These are phyloP conservation scores for Penicillium sp. DNA, from an alignment of 2,329 filamentous ascomycete species.

Conservation along the genomic window DNA sequence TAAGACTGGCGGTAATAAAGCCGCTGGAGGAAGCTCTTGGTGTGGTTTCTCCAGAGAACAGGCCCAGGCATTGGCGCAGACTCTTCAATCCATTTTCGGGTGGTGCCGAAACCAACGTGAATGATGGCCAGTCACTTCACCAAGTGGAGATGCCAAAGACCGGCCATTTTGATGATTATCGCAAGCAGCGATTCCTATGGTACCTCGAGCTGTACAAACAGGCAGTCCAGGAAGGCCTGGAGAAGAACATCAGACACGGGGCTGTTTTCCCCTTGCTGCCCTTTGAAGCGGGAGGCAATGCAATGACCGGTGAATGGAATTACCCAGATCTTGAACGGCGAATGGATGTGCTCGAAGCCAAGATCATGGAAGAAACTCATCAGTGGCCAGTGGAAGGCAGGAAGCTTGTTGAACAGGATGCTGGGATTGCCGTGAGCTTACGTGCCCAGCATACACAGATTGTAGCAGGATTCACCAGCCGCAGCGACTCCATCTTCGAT, in stretches of 20 bases:
- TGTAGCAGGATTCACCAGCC: slow-evolving; percentile 65
- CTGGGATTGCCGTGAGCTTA: slow-evolving; percentile 73
- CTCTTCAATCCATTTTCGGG: slow-evolving; percentile 15
- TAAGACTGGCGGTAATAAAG: slow-evolving; percentile 80
- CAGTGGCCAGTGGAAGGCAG: slow-evolving; percentile 68
- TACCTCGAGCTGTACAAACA: slow-evolving; percentile 84
- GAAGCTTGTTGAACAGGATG: slow-evolving; percentile 58
- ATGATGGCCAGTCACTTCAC: slow-evolving; percentile 28
- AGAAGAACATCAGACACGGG: slow-evolving; percentile 53
- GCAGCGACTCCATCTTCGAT: slow-evolving; percentile 66
- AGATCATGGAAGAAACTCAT: slow-evolving; percentile 65
- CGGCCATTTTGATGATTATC: slow-evolving; percentile 74
- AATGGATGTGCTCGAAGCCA: slow-evolving; percentile 62
- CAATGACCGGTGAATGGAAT: slow-evolving; percentile 81
- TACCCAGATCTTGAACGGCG: slow-evolving; percentile 69
- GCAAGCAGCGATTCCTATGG: slow-evolving; percentile 90
- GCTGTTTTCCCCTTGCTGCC: slow-evolving; percentile 72
- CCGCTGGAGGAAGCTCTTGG: slow-evolving; percentile 74
- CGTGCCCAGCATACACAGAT: slow-evolving; percentile 81
- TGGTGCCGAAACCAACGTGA: background rate
- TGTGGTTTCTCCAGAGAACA: slow-evolving; percentile 39
- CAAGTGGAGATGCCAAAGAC: slow-evolving; percentile 49
- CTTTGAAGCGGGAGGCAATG: slow-evolving; percentile 72
- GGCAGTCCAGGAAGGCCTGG: slow-evolving; percentile 58
- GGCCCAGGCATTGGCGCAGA: slow-evolving; percentile 40